These are phyloP conservation scores for Trichosporon sp. DNA, from an alignment of 1,284 basidiomycete genomes.

Conservation along the genomic window DNA sequence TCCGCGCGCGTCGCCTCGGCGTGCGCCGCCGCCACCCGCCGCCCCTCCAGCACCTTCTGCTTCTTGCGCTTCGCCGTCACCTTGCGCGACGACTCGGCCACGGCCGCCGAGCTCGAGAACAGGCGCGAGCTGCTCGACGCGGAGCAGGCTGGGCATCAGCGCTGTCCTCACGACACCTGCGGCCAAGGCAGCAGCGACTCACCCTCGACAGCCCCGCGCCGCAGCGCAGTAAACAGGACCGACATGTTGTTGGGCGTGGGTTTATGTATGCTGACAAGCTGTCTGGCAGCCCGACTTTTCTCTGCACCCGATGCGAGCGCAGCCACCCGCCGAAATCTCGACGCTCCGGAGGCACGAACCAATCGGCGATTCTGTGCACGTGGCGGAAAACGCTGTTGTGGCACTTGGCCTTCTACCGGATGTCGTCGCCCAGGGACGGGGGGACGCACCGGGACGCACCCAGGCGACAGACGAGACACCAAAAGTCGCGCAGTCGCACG, in stretches of 20 bases:
- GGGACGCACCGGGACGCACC: too few species aligned
- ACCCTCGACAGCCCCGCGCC: conserved; percentile 1
- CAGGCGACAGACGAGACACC: not conserved
- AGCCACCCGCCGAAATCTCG: not conserved
- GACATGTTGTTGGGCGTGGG: not conserved
- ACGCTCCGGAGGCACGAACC: not conserved
- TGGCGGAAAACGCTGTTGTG: not conserved
- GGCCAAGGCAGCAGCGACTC: not conserved
- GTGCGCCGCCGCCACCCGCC: not conserved
- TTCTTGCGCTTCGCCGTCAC: conserved; percentile 18
- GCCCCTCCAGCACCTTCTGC: conserved; percentile 14
- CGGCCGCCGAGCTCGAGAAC: conserved; percentile 5
- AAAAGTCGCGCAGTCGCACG: not conserved
- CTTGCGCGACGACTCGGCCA: conserved; percentile 13
- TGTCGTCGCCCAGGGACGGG: too few species aligned
- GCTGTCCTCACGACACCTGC: too few species aligned
- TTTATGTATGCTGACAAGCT: not conserved
- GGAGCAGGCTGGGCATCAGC: conserved; percentile 16
- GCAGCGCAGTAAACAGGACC: conserved; percentile 1
- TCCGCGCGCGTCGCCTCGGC: conserved; percentile 12
- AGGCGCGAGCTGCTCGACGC: conserved; percentile 50
- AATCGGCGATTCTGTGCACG: conserved; percentile 1
- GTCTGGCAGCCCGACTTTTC: not conserved
- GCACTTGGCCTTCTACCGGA: not conserved
- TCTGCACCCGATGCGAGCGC: not conserved